phyloP scores from a whole-genome alignment of 2,329 filamentous ascomycete genomes.

The Berkeleyomyces rouxiae region DNA sequence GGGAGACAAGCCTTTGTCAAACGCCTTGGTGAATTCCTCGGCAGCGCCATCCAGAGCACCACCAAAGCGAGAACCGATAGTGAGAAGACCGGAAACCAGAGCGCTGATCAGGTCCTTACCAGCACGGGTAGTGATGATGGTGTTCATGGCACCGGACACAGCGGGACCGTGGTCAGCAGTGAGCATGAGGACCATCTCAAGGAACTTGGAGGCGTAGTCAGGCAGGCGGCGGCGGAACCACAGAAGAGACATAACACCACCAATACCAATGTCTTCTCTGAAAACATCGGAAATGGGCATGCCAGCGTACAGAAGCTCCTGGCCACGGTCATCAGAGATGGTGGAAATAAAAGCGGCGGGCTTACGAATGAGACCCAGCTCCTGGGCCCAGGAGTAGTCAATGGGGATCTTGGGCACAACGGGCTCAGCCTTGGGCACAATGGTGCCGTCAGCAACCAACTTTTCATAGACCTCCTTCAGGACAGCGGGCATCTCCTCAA shows the following conservation, averaged over 20 bases:
- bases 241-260: constrained; percentile 97
- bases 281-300: constrained; percentile 99
- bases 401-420: constrained; percentile 97
- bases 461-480: constrained; percentile 76
- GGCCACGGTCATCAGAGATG: constrained; percentile 98
- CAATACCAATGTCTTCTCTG: constrained; percentile 95
- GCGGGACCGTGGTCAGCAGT: constrained; percentile 98
- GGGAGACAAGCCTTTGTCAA: constrained; percentile 93
- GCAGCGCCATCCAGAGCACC: constrained; percentile 95
- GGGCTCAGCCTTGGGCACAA: constrained; percentile 76
- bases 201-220: constrained; percentile 91
- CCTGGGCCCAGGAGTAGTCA: constrained; percentile 98
- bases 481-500: constrained; percentile 75
- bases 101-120: constrained; percentile 97
- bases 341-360: constrained; percentile 99
- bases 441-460: constrained; percentile 68
- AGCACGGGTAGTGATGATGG: constrained; percentile 97
- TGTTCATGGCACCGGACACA: constrained; percentile 99
- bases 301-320: constrained; percentile 95
- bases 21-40: constrained; percentile 95
- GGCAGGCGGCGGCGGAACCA: constrained; percentile 99
- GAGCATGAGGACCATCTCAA: constrained; percentile 99
- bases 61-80: constrained; percentile 95
- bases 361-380: constrained; percentile 98
- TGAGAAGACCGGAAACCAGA: constrained; percentile 89